phyloP scores from a whole-genome alignment of 768 basidiomycete genomes.

The Macrolepiota fuliginosa region DNA sequence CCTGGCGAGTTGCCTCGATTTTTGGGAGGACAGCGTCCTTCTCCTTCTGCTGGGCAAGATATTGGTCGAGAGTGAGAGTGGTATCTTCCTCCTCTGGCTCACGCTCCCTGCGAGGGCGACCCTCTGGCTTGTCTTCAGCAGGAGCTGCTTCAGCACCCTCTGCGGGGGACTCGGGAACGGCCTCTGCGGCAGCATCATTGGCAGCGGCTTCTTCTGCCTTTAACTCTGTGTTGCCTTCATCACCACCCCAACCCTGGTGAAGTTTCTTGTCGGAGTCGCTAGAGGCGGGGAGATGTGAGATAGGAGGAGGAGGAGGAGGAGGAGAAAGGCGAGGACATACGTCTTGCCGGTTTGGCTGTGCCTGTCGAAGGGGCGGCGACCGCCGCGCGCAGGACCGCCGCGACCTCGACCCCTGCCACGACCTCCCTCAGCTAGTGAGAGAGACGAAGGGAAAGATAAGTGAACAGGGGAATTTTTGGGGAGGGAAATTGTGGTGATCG shows the following conservation, averaged over 20 bases:
- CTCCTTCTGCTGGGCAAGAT: constrained; percentile 79
- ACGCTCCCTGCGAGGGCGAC: constrained; percentile 45
- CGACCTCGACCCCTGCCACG: constrained; percentile 52
- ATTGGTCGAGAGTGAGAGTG: constrained; percentile 92
- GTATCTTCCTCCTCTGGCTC: constrained; percentile 89
- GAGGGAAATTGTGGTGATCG: background rate
- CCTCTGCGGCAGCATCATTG: constrained; percentile 64
- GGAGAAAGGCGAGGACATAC: constrained; percentile 38
- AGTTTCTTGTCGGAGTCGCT: constrained; percentile 96
- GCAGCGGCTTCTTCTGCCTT: constrained; percentile 76
- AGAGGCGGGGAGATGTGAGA: constrained; percentile 8
- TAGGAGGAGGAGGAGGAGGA: constrained; percentile 16
- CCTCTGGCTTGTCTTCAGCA: constrained; percentile 36
- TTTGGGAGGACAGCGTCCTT: constrained; percentile 65
- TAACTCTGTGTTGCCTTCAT: constrained; percentile 82
- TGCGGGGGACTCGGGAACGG: constrained; percentile 32
- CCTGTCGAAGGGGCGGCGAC: constrained; percentile 79
- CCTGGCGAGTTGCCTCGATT: constrained; percentile 73
- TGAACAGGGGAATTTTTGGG: background rate
- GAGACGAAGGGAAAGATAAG: constrained; percentile 13
- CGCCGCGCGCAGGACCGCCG: constrained; percentile 49
- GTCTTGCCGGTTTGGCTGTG: constrained; percentile 85
- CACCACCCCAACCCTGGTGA: constrained; percentile 93
- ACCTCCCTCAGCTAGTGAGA: constrained; percentile 39
- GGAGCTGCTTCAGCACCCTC: constrained; percentile 29